These are phyloP conservation scores for Chaetoscypha palmicola DNA, from an alignment of 2,329 filamentous ascomycete species.

Conservation along the genomic window DNA sequence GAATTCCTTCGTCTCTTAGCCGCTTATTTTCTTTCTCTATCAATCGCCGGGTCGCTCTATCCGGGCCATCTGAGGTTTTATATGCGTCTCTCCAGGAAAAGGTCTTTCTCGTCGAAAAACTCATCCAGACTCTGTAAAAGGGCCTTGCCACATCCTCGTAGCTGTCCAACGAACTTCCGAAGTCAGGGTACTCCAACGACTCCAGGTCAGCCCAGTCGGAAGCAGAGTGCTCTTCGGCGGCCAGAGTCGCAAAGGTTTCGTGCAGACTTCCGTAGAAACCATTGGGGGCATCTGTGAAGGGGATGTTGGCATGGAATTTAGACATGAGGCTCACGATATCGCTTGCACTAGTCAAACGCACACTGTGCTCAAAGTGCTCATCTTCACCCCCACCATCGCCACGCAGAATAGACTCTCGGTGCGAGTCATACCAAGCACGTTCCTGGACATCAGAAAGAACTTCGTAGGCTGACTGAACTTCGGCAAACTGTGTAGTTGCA, in stretches of 20 bases:
- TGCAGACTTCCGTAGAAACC: conserved; percentile 81
- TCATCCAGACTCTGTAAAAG: conserved; percentile 77
- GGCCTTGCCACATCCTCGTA: conserved; percentile 70
- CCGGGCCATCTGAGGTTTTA: conserved; percentile 75
- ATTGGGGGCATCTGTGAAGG: conserved; percentile 70
- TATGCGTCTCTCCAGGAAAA: conserved; percentile 90
- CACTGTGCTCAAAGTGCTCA: conserved; percentile 57
- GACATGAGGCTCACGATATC: conserved; percentile 74
- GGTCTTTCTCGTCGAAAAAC: conserved; percentile 75
- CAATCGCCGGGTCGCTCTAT: conserved; percentile 69
- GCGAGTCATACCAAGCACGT: conserved; percentile 94
- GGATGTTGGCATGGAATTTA: conserved; percentile 69
- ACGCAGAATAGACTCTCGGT: conserved; percentile 75
- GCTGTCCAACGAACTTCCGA: conserved; percentile 67
- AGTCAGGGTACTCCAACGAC: conserved; percentile 66
- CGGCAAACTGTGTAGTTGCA: conserved; percentile 79
- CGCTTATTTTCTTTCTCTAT: conserved; percentile 97
- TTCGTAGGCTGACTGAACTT: conserved; percentile 89
- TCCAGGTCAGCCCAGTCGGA: conserved; percentile 60
- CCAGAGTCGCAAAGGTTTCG: conserved; percentile 72
- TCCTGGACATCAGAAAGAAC: conserved; percentile 95
- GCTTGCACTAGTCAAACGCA: conserved; percentile 70
- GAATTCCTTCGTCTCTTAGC: conserved; percentile 70
- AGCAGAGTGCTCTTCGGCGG: conserved; percentile 70
- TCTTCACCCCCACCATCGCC: conserved; percentile 35